Percentiles rank a stretch among this genome's conserved stretches.
These are phyloP conservation scores for Podila epicladia DNA, from an alignment of 192 early-diverging fungal genomes.

Conservation along the genomic window DNA sequence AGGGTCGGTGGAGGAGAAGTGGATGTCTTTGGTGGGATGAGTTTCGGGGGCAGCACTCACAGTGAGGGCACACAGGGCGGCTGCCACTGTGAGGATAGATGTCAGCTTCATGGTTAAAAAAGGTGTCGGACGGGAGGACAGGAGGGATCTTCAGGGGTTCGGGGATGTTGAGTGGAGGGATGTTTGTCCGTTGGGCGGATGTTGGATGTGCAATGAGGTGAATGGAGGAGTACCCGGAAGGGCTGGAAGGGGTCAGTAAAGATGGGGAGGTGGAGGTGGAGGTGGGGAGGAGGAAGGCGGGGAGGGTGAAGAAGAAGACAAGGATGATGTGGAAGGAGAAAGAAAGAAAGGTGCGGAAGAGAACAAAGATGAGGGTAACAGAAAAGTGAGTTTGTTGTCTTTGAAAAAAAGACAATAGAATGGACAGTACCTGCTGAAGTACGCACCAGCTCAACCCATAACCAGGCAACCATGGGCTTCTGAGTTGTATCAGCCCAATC, in stretches of 20 bases:
- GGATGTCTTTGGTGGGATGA: constrained; percentile 8
- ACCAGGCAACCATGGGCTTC: too few relatives aligned
- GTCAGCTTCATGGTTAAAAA: constrained; percentile 58
- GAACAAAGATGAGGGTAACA: not conserved
- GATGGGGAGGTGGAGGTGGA: not conserved
- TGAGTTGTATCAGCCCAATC: too few relatives aligned
- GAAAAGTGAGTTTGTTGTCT: not conserved
- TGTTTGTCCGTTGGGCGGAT: not conserved
- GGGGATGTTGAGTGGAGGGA: too few relatives aligned
- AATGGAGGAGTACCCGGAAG: constrained; percentile 16
- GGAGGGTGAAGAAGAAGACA: not conserved
- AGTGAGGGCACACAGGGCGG: constrained; percentile 59
- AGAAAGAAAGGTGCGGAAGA: not conserved
- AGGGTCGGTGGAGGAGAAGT: not conserved
- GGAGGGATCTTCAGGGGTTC: too few relatives aligned
- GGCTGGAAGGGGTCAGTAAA: constrained; percentile 27
- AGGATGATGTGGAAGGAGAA: not conserved
- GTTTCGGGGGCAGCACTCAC: constrained; percentile 53
- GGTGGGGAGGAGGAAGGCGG: not conserved
- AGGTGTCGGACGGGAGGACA: constrained; percentile 17
- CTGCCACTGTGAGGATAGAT: constrained; percentile 57
- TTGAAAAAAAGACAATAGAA: not conserved
- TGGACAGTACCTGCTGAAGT: too few relatives aligned
- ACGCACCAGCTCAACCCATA: too few relatives aligned
- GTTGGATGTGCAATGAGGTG: not conserved